A percentile compares a stretch with the other conserved stretches of the same genome.
phyloP scores from a whole-genome alignment of 805 yeast genomes.

The Candida sonorensis region DNA sequence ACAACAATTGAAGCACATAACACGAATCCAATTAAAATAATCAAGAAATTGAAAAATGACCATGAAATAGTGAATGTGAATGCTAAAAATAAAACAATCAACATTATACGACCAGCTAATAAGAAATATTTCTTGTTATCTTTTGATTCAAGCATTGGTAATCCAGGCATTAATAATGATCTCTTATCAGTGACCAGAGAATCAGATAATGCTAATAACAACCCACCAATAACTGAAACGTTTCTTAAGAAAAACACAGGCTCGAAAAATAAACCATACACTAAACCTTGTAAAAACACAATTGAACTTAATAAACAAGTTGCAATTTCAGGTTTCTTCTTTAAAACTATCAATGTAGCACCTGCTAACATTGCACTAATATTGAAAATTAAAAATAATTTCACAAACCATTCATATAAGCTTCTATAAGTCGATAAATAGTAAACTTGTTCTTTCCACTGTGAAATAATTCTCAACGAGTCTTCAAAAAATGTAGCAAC shows the following conservation, averaged over 20 bases:
- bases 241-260: constrained; percentile 78
- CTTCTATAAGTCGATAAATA: constrained; percentile 77
- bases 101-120: constrained; percentile 80
- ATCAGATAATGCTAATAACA: constrained; percentile 80
- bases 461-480: constrained; percentile 71
- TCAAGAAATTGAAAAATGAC: constrained; percentile 56
- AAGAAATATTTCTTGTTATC: constrained; percentile 76
- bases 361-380: constrained; percentile 66
- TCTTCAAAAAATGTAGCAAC: constrained; percentile 95
- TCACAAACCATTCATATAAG: constrained; percentile 68
- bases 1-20: constrained; percentile 74
- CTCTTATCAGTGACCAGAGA: constrained; percentile 73
- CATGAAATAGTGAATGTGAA: constrained; percentile 73
- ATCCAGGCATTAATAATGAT: constrained; percentile 61
- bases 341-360: constrained; percentile 61
- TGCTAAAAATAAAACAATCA: constrained; percentile 78
- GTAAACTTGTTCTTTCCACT: constrained; percentile 88
- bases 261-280: constrained; percentile 82
- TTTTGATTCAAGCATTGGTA: constrained; percentile 64
- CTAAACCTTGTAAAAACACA: constrained; percentile 75
- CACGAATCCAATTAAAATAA: constrained; percentile 62
- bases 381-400: constrained; percentile 59
- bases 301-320: constrained; percentile 63
- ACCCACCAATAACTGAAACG: constrained; percentile 86
- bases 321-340: constrained; percentile 64